phyloP scores from a whole-genome alignment of 148 eudicot species.

The Bassia scoparia region DNA sequence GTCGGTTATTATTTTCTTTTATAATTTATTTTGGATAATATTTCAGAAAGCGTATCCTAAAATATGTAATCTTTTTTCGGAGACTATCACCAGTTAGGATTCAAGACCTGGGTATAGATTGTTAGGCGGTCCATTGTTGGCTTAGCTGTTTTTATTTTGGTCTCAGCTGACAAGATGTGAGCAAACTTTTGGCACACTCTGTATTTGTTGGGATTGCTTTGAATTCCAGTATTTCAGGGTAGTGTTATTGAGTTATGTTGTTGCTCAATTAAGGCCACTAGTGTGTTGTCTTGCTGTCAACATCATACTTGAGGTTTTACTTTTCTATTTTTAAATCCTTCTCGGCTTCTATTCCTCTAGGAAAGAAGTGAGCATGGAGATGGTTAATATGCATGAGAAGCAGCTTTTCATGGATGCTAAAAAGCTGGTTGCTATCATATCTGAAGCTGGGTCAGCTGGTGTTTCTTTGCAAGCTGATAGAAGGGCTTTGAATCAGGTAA shows the following conservation, averaged over 20 bases:
- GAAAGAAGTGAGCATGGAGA: slow-evolving; percentile 92
- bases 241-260: neutral
- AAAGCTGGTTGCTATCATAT: slow-evolving; percentile 84
- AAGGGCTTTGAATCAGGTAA: slow-evolving; percentile 93
- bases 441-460: slow-evolving; percentile 99
- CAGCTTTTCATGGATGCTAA: slow-evolving; percentile 86
- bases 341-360: slow-evolving; percentile 38
- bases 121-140: neutral
- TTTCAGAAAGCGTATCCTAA: too few relatives aligned
- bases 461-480: slow-evolving; percentile 98
- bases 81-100: neutral
- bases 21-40: too few relatives aligned
- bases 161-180: too few relatives aligned
- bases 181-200: neutral
- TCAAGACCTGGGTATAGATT: neutral
- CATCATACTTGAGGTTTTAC: neutral
- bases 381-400: slow-evolving; percentile 99
- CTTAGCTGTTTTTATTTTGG: too few relatives aligned
- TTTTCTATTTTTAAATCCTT: neutral
- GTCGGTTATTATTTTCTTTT: neutral
- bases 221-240: neutral
- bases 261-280: neutral
- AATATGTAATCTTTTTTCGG: neutral
- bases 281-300: neutral
- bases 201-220: neutral